These are phyloP conservation scores for Blastocystis sp. DNA, from an alignment of 352 stramenopile species.

Conservation along the genomic window DNA sequence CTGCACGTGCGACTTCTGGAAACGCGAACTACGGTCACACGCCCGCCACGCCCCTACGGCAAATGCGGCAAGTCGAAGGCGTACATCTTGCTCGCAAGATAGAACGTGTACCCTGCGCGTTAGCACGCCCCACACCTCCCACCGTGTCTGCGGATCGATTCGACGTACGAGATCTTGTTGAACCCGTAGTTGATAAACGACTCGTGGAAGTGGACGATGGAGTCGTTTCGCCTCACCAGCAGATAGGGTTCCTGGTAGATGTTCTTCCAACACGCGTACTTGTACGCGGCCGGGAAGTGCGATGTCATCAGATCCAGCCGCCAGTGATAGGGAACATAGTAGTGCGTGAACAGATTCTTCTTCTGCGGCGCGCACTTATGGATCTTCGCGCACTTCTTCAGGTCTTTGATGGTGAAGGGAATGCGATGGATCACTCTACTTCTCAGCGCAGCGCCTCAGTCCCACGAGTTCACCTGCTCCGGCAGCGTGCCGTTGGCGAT, in stretches of 20 bases:
- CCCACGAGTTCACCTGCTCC: slow-evolving; percentile 39
- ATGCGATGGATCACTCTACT: slow-evolving; percentile 4
- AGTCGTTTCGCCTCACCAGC: slow-evolving; percentile 9
- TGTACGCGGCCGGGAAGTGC: neutral
- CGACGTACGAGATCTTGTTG: slow-evolving; percentile 49
- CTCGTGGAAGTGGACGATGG: neutral
- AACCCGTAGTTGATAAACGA: slow-evolving; percentile 44
- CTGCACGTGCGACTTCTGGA: neutral
- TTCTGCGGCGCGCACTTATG: slow-evolving; percentile 1
- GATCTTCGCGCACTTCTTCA: slow-evolving; percentile 9
- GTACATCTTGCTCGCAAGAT: slow-evolving; percentile 6
- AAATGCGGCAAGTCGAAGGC: slow-evolving; percentile 46
- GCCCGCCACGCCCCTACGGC: neutral
- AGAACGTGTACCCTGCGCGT: slow-evolving; percentile 19
- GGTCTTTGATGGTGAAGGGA: slow-evolving; percentile 11
- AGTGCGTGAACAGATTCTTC: slow-evolving; percentile 54
- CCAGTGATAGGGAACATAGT: neutral
- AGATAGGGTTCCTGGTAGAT: slow-evolving; percentile 53
- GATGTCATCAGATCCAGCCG: neutral
- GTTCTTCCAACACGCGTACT: slow-evolving; percentile 24
- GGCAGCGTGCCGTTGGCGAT: slow-evolving; percentile 41
- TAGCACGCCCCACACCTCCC: neutral
- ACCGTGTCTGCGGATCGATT: neutral
- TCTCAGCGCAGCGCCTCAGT: neutral
- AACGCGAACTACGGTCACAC: slow-evolving; percentile 17